phyloP scores from a whole-genome alignment of 2,329 filamentous ascomycete genomes.

The Pestalotiopsis sp. region DNA sequence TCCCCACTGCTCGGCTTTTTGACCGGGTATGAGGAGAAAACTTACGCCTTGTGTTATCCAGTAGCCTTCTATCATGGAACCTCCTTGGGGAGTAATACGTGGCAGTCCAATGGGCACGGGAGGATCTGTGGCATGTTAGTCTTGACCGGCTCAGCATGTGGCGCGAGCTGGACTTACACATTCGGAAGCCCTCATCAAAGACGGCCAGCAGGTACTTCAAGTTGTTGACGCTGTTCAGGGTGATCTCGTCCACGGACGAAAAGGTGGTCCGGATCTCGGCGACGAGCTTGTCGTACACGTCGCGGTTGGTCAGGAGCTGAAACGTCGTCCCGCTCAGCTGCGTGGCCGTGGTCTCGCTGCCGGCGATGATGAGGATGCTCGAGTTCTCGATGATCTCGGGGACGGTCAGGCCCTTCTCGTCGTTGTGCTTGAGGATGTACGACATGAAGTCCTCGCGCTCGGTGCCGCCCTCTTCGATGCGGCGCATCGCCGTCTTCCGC shows the following conservation, averaged over 20 bases:
- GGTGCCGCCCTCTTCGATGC: neutral
- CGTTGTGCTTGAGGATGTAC: neutral
- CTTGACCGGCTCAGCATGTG: neutral
- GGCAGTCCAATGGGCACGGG: conserved; percentile 23
- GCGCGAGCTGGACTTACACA: conserved; percentile 23
- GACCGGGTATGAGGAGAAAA: neutral
- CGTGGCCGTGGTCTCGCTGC: conserved; percentile 35
- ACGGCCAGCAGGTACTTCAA: conserved; percentile 41
- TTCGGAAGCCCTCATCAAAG: conserved; percentile 42
- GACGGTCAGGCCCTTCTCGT: neutral
- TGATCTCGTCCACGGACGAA: conserved; percentile 38
- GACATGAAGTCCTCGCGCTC: conserved; percentile 10
- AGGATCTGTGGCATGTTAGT: conserved; percentile 26
- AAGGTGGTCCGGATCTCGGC: conserved; percentile 42
- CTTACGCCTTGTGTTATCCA: conserved; percentile 15
- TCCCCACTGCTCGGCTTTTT: too few species aligned
- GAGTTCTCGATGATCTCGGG: neutral
- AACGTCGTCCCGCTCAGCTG: conserved; percentile 43
- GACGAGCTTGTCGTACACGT: conserved; percentile 32
- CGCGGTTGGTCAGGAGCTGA: conserved; percentile 35
- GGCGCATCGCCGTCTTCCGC: neutral
- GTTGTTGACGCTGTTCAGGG: conserved; percentile 28
- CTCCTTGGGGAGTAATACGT: conserved; percentile 19
- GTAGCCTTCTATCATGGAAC: conserved; percentile 19
- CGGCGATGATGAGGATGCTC: conserved; percentile 3